Conservation (phyloP, 805 yeast genomes). For the Jamesozyma spencerorum region DNA sequence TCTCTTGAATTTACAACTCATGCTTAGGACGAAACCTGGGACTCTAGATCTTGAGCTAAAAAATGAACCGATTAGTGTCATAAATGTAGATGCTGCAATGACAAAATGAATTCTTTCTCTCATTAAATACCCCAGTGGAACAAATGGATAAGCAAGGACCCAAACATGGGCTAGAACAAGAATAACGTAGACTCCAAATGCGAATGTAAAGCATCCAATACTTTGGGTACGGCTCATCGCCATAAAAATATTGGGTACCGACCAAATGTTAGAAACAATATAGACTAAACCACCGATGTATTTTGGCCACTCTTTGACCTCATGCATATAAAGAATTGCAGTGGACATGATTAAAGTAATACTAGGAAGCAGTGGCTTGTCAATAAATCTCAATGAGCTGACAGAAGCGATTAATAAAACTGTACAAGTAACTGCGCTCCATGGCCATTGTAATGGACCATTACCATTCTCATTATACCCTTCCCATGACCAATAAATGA, state of each 20-base stretch:
- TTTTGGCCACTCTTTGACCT: constrained; percentile 24
- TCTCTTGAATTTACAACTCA: constrained; percentile 12
- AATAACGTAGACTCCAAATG: constrained; percentile 42
- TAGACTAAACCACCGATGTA: constrained; percentile 63
- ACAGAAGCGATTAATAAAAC: constrained; percentile 51
- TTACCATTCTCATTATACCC: constrained; percentile 88
- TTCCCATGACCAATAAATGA: constrained; percentile 93
- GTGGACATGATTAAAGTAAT: constrained; percentile 26
- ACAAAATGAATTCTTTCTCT: constrained; percentile 85
- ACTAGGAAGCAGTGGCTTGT: constrained; percentile 20
- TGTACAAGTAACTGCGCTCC: constrained; percentile 54
- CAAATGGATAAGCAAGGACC: constrained; percentile 98
- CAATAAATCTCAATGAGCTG: constrained; percentile 12
- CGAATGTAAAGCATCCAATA: constrained; percentile 42
- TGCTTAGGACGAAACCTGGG: not conserved
- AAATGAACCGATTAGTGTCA: constrained; percentile 45
- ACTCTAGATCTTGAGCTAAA: not conserved
- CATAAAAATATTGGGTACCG: constrained; percentile 54
- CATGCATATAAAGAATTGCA: constrained; percentile 14
- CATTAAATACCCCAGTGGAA: constrained; percentile 82
- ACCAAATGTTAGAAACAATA: constrained; percentile 50
- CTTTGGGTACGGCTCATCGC: constrained; percentile 48
- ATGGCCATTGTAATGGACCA: constrained; percentile 60
- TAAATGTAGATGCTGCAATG: constrained; percentile 43
- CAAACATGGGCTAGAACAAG: constrained; percentile 79